phyloP scores from a whole-genome alignment of 495 filamentous ascomycete species.

The Penicillium arizonense region DNA sequence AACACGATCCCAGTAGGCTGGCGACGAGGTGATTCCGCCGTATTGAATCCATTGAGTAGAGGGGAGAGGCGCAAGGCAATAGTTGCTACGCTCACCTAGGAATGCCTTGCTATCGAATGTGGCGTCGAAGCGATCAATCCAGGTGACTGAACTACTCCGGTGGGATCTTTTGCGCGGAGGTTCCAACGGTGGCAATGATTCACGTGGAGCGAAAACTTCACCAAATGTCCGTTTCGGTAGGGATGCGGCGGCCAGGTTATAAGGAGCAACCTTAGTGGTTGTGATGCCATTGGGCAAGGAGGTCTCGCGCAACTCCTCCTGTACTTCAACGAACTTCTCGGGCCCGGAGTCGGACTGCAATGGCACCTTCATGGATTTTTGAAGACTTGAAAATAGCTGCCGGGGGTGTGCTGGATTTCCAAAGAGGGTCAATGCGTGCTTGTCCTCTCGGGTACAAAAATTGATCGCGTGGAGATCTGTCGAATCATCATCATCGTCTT shows the following conservation, averaged over 20 bases:
- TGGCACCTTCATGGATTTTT: constrained; percentile 46
- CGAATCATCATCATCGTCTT: constrained; percentile 36
- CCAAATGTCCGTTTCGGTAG: constrained; percentile 65
- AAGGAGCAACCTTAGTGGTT: constrained; percentile 64
- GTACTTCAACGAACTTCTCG: constrained; percentile 46
- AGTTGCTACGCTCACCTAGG: constrained; percentile 40
- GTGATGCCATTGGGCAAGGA: constrained; percentile 72
- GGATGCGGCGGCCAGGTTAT: constrained; percentile 37
- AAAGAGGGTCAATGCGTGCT: constrained; percentile 67
- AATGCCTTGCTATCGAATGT: constrained; percentile 35
- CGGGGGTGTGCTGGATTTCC: constrained; percentile 64
- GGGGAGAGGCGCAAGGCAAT: constrained; percentile 39
- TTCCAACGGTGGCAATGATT: constrained; percentile 62
- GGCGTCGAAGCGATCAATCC: constrained; percentile 45
- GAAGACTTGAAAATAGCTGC: constrained; percentile 82
- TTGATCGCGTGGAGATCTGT: constrained; percentile 22
- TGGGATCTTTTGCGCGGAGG: constrained; percentile 53
- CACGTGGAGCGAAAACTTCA: constrained; percentile 74
- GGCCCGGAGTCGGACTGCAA: constrained; percentile 36
- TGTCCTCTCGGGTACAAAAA: constrained; percentile 40
- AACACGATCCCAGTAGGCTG: constrained; percentile 41
- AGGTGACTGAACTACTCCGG: constrained; percentile 26
- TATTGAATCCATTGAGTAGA: constrained; percentile 46
- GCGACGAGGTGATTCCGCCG: constrained; percentile 40
- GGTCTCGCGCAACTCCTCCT: constrained; percentile 55